These are phyloP conservation scores for Dryadomyces quercivorus DNA, from an alignment of 2,329 filamentous ascomycete genomes.

Conservation along the genomic window DNA sequence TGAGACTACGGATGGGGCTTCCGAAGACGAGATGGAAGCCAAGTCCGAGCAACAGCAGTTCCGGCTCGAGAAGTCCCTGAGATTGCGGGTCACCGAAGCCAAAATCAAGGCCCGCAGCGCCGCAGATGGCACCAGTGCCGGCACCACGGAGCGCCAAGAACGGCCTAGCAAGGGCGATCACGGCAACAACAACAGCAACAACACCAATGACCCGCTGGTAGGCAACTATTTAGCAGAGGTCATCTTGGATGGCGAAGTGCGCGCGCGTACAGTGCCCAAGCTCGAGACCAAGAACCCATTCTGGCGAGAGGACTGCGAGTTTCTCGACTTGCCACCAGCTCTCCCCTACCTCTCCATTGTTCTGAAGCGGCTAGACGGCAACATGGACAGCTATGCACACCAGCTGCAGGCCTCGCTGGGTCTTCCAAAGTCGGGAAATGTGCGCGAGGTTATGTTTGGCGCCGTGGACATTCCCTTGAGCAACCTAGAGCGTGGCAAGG, in stretches of 20 bases:
- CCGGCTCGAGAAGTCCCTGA: conserved; percentile 48
- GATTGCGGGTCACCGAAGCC: conserved; percentile 47
- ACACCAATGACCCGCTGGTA: conserved; percentile 31
- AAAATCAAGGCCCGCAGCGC: conserved; percentile 36
- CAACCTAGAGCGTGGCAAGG: conserved; percentile 63
- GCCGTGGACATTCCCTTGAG: conserved; percentile 74
- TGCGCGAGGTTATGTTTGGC: conserved; percentile 46
- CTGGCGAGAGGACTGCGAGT: conserved; percentile 73
- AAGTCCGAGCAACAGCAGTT: conserved; percentile 32
- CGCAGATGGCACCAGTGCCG: conserved; percentile 7
- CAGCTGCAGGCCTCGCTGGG: conserved; percentile 30
- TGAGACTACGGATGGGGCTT: conserved; percentile 27
- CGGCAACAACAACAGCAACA: conserved; percentile 17
- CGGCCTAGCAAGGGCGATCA: conserved; percentile 12
- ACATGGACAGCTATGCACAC: conserved; percentile 31
- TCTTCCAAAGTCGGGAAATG: conserved; percentile 26
- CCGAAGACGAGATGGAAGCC: conserved; percentile 23
- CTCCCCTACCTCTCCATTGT: conserved; percentile 59
- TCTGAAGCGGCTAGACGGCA: conserved; percentile 52
- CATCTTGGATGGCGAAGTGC: conserved; percentile 65
- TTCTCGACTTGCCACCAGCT: conserved; percentile 57
- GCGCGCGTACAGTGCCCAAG: conserved; percentile 63
- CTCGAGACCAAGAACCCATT: conserved; percentile 61
- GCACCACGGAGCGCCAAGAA: conserved; percentile 16
- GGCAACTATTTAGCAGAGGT: conserved; percentile 73